A percentile compares a stretch with the other conserved stretches of the same genome.
Evolutionary conservation across 257 asterid species (phyloP).

Genomic region (Solanum bukasovii): DNA sequence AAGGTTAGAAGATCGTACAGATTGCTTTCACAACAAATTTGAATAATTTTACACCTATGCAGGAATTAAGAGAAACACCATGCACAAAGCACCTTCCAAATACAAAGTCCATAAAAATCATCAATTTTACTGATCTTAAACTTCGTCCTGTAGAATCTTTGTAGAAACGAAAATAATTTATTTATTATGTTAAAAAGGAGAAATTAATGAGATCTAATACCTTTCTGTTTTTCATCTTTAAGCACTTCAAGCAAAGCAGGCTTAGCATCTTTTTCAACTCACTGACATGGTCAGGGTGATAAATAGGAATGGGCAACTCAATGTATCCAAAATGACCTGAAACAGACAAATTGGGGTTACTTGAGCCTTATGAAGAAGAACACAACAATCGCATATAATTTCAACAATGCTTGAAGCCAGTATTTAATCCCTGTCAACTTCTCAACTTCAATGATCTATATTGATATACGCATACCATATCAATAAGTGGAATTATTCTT

Average conservation of each 20-base stretch:
- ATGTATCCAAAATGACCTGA: constrained; percentile 97
- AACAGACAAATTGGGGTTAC: constrained; percentile 1
- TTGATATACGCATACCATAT: neutral
- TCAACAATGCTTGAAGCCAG: neutral
- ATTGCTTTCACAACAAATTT: neutral
- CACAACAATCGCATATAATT: neutral
- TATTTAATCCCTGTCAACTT: neutral
- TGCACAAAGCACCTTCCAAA: neutral
- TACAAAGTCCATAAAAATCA: neutral
- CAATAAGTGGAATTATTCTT: neutral
- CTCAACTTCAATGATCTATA: neutral
- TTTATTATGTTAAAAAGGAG: neutral
- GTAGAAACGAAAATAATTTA: neutral
- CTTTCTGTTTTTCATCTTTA: constrained; percentile 71
- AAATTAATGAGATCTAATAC: constrained; percentile 20
- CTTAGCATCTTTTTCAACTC: constrained; percentile 70
- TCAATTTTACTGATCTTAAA: neutral
- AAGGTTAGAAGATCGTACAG: neutral
- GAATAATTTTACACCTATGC: neutral
- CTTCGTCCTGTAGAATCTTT: neutral
- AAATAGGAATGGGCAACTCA: constrained; percentile 77
- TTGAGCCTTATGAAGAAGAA: neutral
- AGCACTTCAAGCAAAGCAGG: constrained; percentile 73
- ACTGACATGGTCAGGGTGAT: constrained; percentile 86
- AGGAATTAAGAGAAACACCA: neutral